Conservation (phyloP, 345 rosid genomes). For the Gossypioides kirkii region DNA sequence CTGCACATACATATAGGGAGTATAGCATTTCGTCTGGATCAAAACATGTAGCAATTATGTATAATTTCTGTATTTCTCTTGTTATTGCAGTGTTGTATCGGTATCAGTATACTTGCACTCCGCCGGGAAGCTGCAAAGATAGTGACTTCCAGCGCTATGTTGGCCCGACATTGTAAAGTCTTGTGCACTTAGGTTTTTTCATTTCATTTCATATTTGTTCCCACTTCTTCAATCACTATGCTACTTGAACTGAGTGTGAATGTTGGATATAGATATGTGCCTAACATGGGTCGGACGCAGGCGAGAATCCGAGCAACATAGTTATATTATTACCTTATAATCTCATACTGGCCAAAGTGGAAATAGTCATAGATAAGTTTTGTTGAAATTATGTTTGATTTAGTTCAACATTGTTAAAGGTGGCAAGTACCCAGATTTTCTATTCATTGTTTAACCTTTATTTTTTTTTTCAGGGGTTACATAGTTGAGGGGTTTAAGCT, state of each 20-base stretch:
- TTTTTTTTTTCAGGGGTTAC: neutral
- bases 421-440: neutral
- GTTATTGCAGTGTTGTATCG: constrained; percentile 72
- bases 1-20: neutral
- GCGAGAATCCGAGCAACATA: neutral
- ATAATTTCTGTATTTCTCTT: constrained; percentile 5
- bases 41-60: neutral
- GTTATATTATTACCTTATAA: neutral
- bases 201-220: neutral
- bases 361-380: neutral
- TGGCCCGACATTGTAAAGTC: constrained; percentile 2
- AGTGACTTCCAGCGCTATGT: constrained; percentile 14
- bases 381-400: neutral
- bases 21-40: neutral
- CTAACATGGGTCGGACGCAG: neutral
- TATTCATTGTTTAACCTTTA: neutral
- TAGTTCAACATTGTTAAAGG: constrained; percentile 1
- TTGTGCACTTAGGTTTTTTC: neutral
- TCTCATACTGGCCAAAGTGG: neutral
- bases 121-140: constrained; percentile 56
- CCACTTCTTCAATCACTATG: neutral
- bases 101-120: constrained; percentile 78
- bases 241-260: neutral
- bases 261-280: neutral
- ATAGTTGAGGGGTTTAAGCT: neutral